Evolutionary conservation across 345 rosid genomes (phyloP).

Genomic region (Lagerstroemia speciosa): DNA sequence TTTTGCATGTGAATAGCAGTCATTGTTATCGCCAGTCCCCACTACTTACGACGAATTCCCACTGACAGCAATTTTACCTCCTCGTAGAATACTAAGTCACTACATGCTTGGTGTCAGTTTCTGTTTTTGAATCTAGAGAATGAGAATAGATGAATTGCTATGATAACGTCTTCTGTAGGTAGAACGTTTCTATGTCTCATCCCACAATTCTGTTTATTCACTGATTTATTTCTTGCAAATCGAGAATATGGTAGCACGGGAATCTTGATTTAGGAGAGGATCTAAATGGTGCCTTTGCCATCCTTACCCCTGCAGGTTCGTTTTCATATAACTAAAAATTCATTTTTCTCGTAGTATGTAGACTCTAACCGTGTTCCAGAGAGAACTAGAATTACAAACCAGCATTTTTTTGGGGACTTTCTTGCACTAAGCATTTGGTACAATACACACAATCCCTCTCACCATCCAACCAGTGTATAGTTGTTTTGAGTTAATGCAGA

Average conservation of each 20-base stretch:
- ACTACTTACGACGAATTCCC: neutral
- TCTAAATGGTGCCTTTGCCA: neutral
- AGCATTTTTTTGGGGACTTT: neutral
- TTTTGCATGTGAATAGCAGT: slow-evolving; percentile 1
- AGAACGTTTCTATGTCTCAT: neutral
- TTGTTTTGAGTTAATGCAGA: neutral
- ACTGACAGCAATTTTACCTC: neutral
- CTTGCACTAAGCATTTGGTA: neutral
- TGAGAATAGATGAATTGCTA: neutral
- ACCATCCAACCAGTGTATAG: neutral
- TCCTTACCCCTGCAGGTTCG: neutral
- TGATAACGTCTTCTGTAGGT: neutral
- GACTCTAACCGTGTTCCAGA: neutral
- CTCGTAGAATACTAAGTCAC: neutral
- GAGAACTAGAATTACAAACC: too few species aligned
- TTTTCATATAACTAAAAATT: neutral
- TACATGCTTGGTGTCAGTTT: neutral
- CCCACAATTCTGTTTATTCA: neutral
- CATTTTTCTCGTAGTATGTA: neutral
- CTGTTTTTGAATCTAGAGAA: neutral
- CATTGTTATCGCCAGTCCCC: neutral
- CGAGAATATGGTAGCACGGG: neutral
- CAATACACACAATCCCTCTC: neutral
- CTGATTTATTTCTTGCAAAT: neutral
- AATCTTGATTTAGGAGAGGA: neutral